phyloP scores from a whole-genome alignment of 2,329 filamentous ascomycete species.

The Fusarium papillatum region DNA sequence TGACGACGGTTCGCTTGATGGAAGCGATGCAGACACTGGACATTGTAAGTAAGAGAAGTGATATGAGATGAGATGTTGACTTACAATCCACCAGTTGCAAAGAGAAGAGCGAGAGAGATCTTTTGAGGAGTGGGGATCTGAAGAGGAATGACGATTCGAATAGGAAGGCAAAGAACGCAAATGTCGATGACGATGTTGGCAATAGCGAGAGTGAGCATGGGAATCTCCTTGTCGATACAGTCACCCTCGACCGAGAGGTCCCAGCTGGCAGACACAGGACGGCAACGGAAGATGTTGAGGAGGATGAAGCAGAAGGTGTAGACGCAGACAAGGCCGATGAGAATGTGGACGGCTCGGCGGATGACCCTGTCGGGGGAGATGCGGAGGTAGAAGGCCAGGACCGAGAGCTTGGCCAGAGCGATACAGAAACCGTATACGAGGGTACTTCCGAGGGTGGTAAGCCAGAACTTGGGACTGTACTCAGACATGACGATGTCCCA shows the following conservation, averaged over 20 bases:
- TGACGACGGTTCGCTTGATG: constrained; percentile 45
- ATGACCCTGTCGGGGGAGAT: constrained; percentile 48
- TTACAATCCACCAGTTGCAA: constrained; percentile 51
- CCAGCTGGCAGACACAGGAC: constrained; percentile 57
- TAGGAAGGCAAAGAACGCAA: constrained; percentile 59
- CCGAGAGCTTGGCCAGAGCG: constrained; percentile 57
- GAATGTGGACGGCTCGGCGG: constrained; percentile 34
- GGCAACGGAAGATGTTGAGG: constrained; percentile 57
- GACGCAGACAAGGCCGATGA: constrained; percentile 52
- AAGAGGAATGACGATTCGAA: constrained; percentile 58
- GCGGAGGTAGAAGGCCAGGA: constrained; percentile 60
- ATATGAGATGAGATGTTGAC: background rate
- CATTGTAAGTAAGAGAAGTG: background rate
- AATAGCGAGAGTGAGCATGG: constrained; percentile 40
- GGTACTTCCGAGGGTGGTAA: constrained; percentile 52
- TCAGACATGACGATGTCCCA: constrained; percentile 41
- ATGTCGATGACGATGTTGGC: constrained; percentile 62
- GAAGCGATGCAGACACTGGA: constrained; percentile 45
- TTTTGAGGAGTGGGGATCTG: constrained; percentile 63
- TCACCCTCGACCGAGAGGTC: constrained; percentile 50
- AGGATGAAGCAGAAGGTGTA: constrained; percentile 57
- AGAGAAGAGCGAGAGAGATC: constrained; percentile 61
- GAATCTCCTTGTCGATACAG: constrained; percentile 56
- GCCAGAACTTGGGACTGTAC: constrained; percentile 43
- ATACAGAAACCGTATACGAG: constrained; percentile 57